Conservation (phyloP, 805 yeast genomes). For the Spathaspora gorwiae region DNA sequence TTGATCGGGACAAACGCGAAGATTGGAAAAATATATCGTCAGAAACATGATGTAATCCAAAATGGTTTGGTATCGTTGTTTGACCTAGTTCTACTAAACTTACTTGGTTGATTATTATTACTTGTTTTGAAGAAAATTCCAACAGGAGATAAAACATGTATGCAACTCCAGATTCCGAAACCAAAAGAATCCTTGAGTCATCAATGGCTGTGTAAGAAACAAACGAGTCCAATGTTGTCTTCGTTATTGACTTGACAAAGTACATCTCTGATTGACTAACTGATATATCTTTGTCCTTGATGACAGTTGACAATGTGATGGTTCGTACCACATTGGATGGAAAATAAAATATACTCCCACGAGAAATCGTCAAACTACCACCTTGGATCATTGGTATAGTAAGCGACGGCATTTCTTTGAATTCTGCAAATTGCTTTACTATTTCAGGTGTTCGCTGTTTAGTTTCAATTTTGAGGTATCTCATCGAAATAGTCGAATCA, state of each 20-base stretch:
- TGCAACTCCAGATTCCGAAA: slow-evolving; percentile 1
- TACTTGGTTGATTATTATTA: slow-evolving; percentile 2
- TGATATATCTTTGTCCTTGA: neutral
- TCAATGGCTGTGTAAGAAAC: slow-evolving; percentile 1
- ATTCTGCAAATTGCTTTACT: slow-evolving; percentile 4
- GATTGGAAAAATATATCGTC: slow-evolving; percentile 4
- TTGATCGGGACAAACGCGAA: slow-evolving; percentile 2
- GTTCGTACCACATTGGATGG: neutral
- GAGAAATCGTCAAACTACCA: slow-evolving; percentile 2
- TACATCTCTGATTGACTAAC: neutral
- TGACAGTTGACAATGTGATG: neutral
- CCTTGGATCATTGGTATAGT: slow-evolving; percentile 3
- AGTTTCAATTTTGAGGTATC: slow-evolving; percentile 1
- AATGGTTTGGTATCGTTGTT: neutral
- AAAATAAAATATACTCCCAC: slow-evolving; percentile 1
- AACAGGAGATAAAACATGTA: slow-evolving; percentile 4
- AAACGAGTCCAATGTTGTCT: neutral
- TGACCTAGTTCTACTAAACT: slow-evolving; percentile 3
- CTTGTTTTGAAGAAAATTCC: neutral
- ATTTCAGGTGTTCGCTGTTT: neutral
- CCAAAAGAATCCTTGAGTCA: neutral
- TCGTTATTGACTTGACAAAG: neutral
- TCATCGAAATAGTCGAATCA: neutral
- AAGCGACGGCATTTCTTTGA: slow-evolving; percentile 3
- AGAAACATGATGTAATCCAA: slow-evolving; percentile 4